Evolutionary conservation across 805 yeast genomes (phyloP), one percentile per base, ranked within the genome.

Genomic region (Cyberlindnera nakhonratchasimensis): DNA sequence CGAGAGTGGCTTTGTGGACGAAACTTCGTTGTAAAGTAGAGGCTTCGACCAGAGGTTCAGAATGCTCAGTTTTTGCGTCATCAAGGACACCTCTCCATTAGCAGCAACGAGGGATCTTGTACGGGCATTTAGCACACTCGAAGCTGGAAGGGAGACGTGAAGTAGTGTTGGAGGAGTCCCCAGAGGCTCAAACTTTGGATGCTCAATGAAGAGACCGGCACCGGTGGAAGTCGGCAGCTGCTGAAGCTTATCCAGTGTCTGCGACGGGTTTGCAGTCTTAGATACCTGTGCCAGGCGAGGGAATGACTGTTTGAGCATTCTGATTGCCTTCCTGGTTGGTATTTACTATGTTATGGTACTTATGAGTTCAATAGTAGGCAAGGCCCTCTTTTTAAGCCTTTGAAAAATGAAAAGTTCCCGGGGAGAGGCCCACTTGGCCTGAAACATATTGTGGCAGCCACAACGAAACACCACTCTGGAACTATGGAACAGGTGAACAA

Each of bases 131-230:
- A 47, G 53, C 43, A 44, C 56, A 16, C 39, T 48, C 24, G 55
- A 51, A 6, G 55, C 39, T 3, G 64, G 51, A 3, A 61, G 45
- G 9, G 54, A 46, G 5, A 62, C 43, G 37, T 55, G 57, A 3
- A 61, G 50, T 28, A 56, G 37, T 2, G 61, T 53, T 12, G 63
- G 50, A 19, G 58, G 52, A 9, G 60, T 53, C 2, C 60, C 57
- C 38, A 60, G 40, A 19, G 62, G 56, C 29, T 59, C 43, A 40
- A 61, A 61, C 10, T 49, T 52, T 5, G 66, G 60, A 22, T 52
- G 42, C 29, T 60, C 62, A 18, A 60, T 45, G 39, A 63, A 62
- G 4, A 61, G 59, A 1, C 65, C 67, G 5, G 54, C 38, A 2
- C 62, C 62, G 2, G 63, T 58, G 10, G 50, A 42, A 3, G 45